phyloP scores from a whole-genome alignment of 1,284 basidiomycete species.

The Fistulina hepatica region DNA sequence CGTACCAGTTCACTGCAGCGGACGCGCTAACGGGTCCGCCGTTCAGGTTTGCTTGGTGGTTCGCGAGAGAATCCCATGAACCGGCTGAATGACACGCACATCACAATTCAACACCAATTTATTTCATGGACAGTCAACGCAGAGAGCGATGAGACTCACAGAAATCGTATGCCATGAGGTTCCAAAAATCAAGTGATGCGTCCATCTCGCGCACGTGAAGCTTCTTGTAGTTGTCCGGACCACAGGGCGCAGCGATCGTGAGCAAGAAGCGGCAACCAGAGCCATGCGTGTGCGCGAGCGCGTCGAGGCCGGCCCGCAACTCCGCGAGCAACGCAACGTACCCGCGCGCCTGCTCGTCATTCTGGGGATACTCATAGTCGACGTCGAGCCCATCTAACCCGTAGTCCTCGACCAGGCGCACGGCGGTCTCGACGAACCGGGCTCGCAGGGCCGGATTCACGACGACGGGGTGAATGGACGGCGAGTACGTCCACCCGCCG shows the following conservation, averaged over 20 bases:
- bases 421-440: conserved; percentile 70
- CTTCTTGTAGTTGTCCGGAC: conserved; percentile 75
- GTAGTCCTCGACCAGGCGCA: conserved; percentile 75
- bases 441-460: conserved; percentile 48
- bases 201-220: conserved; percentile 82
- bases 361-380: conserved; percentile 79
- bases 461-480: conserved; percentile 68
- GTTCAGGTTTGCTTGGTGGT: conserved; percentile 85
- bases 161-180: conserved; percentile 89
- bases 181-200: conserved; percentile 86
- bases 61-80: conserved; percentile 70
- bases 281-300: conserved; percentile 48
- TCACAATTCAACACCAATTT: neutral
- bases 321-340: conserved; percentile 66
- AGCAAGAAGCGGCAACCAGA: conserved; percentile 57
- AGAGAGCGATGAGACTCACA: conserved; percentile 31
- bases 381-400: conserved; percentile 67
- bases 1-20: conserved; percentile 69
- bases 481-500: conserved; percentile 87
- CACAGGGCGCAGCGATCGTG: conserved; percentile 90
- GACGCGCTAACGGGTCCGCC: conserved; percentile 55
- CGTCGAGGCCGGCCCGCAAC: conserved; percentile 58
- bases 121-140: conserved; percentile 1
- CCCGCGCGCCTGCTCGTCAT: conserved; percentile 58
- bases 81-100: conserved; percentile 39